Percentiles rank a stretch among this genome's conserved stretches.
Evolutionary conservation across 2,329 filamentous ascomycete genomes (phyloP).

Genomic region (Fusarium piperis): DNA sequence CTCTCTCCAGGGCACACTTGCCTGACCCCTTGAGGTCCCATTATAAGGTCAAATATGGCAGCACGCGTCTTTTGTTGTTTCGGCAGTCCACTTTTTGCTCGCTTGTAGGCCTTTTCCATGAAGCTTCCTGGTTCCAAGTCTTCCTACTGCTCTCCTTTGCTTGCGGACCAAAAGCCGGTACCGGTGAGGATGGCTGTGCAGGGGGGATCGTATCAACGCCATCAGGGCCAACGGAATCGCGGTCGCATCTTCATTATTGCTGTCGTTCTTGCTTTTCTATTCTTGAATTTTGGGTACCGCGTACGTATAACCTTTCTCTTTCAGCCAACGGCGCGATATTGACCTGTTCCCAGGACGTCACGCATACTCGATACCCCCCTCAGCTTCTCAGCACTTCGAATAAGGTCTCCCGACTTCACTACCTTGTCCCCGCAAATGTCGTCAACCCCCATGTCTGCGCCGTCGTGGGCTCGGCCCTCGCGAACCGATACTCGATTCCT

Average conservation of each 20-base stretch:
- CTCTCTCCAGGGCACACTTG: not conserved
- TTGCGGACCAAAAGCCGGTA: not conserved
- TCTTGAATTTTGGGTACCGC: conserved; percentile 10
- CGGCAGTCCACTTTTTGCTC: not conserved
- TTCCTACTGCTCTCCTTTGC: not conserved
- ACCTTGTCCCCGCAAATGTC: conserved; percentile 30
- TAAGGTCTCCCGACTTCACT: conserved; percentile 26
- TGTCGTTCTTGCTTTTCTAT: conserved; percentile 1
- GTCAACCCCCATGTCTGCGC: conserved; percentile 29
- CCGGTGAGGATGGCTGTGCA: conserved; percentile 5
- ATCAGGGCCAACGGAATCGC: not conserved
- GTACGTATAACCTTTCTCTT: not conserved
- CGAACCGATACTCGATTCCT: conserved; percentile 37
- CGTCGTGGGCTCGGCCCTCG: conserved; percentile 28
- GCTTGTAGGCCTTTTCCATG: not conserved
- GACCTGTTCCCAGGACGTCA: not conserved
- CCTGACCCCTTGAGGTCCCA: conserved; percentile 1
- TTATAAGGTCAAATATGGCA: conserved; percentile 5
- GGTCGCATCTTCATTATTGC: conserved; percentile 4
- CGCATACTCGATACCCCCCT: not conserved
- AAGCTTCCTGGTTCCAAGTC: not conserved
- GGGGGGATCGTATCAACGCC: not conserved
- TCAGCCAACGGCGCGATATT: not conserved
- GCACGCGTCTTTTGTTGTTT: not conserved
- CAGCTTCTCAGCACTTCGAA: not conserved